phyloP scores from a whole-genome alignment of 2,329 filamentous ascomycete genomes.

The Microascus cirrosus region DNA sequence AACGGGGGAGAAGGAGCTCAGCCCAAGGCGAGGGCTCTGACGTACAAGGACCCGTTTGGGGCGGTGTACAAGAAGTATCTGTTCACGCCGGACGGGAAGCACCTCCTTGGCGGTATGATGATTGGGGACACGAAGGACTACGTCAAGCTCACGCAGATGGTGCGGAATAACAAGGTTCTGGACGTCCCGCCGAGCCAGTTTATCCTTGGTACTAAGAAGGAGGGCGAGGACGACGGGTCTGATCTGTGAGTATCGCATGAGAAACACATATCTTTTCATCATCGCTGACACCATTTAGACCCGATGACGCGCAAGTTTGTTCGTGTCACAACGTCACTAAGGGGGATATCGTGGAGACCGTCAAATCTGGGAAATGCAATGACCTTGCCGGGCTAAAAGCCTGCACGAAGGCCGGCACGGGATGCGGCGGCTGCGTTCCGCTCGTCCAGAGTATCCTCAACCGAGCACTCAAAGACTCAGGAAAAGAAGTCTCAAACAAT shows the following conservation, averaged over 20 bases:
- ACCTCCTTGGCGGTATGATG: constrained; percentile 93
- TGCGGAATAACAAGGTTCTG: constrained; percentile 70
- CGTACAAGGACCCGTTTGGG: constrained; percentile 80
- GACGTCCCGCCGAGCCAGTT: constrained; percentile 72
- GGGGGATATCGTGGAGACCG: constrained; percentile 58
- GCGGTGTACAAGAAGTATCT: constrained; percentile 91
- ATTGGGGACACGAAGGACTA: constrained; percentile 89
- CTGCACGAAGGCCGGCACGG: constrained; percentile 85
- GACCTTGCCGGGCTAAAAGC: constrained; percentile 74
- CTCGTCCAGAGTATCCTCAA: constrained; percentile 86
- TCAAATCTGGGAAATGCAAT: constrained; percentile 73
- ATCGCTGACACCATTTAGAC: constrained; percentile 27
- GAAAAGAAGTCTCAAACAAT: constrained; percentile 78
- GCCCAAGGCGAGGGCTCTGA: constrained; percentile 64
- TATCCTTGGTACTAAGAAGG: constrained; percentile 67
- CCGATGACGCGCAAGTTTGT: constrained; percentile 81
- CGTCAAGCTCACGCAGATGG: constrained; percentile 77
- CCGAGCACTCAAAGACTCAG: constrained; percentile 74
- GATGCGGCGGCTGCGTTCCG: constrained; percentile 83
- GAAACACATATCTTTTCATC: background rate
- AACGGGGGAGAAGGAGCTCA: constrained; percentile 12
- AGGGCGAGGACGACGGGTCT: constrained; percentile 61
- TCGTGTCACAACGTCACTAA: constrained; percentile 91
- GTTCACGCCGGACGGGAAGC: constrained; percentile 82
- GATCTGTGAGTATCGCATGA: constrained; percentile 27